These are phyloP conservation scores for Alternaria metachromatica DNA, from an alignment of 2,329 filamentous ascomycete species.

Conservation along the genomic window DNA sequence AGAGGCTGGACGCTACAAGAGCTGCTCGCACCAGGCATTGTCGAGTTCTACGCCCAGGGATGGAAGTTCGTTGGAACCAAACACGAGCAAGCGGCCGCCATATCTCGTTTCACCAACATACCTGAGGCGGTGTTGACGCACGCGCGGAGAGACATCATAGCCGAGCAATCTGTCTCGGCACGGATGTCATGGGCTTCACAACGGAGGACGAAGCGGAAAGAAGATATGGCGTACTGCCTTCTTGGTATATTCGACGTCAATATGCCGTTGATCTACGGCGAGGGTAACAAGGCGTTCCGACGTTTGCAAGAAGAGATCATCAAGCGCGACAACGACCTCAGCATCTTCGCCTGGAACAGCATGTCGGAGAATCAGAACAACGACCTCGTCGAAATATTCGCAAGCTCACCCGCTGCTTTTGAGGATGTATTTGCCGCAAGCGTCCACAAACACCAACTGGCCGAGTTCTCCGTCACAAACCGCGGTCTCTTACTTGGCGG, in stretches of 20 bases:
- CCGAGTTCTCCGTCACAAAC: background rate
- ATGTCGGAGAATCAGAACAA: background rate
- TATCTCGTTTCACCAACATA: background rate
- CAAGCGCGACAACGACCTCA: conserved; percentile 7
- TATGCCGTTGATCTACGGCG: conserved; percentile 40
- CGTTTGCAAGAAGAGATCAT: conserved; percentile 15
- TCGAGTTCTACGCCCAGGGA: conserved; percentile 4
- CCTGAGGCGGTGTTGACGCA: background rate
- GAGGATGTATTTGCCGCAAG: background rate
- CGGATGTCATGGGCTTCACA: conserved; percentile 26
- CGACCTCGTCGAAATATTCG: background rate
- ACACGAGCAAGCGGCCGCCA: background rate
- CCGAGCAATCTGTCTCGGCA: conserved; percentile 2
- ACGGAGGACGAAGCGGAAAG: conserved; percentile 24
- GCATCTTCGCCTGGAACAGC: conserved; percentile 7
- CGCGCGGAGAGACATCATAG: background rate
- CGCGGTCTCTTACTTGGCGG: background rate
- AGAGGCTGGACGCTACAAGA: conserved; percentile 28
- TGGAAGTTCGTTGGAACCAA: background rate
- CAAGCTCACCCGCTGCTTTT: background rate
- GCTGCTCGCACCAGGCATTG: conserved; percentile 13
- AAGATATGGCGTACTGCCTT: conserved; percentile 23
- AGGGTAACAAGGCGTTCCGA: conserved; percentile 20
- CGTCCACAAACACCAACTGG: background rate
- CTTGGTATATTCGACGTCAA: conserved; percentile 26